Base-by-base conservation (phyloP, 2,329 filamentous ascomycete species). In the Cladosporium phlei region DNA sequence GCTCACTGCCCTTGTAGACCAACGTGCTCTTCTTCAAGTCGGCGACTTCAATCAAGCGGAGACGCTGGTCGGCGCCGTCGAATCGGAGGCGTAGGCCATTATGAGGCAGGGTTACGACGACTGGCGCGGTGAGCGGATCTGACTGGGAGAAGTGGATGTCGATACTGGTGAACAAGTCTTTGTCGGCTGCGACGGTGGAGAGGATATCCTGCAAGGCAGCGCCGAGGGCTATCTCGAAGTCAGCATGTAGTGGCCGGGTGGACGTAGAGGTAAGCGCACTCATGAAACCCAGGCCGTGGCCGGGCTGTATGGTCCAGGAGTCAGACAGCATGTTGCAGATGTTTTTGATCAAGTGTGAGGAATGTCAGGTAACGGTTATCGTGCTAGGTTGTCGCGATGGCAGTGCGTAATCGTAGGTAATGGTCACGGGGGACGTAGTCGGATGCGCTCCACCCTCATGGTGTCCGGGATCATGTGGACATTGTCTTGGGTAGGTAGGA, bases 41-140 rank as follows among this genome's bases (percentile, higher is more conserved):
- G 45, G 88, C 69, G 6, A 97, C 81, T 66, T 98, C 93, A 56
- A 98, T 88, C 51, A 98, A 71, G 2, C 93, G 86, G 32, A 98
- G 72, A 27, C 91, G 82, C 67, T 98, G 93, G 59, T 97, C 90
- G 3, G 87, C 83, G 0, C 90, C 93, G 63, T 98, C 93, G 62
- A 98, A 98, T 32, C 88, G 88, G 44, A 98, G 71, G 10, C 91
- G 85, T 22, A 98, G 67, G 21, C 93, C 93, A 68, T 97, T 98
- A 3, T 80, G 77, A 1, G 90, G 86, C 3, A 98, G 78, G 14
- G 76, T 76, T 46, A 97, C 69, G 33, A 87, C 73, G 14, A 96
- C 78, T 0, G 89, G 87, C 21, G 87, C 79, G 24, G 75, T 75
- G 25, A 96, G 76, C 3, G 93, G 91, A 10, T 81, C 72, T 12